A percentile compares a stretch with the other conserved stretches of the same genome.
Evolutionary conservation across 179 eudicot species (phyloP).

Genomic region (Actinidia chinensis): DNA sequence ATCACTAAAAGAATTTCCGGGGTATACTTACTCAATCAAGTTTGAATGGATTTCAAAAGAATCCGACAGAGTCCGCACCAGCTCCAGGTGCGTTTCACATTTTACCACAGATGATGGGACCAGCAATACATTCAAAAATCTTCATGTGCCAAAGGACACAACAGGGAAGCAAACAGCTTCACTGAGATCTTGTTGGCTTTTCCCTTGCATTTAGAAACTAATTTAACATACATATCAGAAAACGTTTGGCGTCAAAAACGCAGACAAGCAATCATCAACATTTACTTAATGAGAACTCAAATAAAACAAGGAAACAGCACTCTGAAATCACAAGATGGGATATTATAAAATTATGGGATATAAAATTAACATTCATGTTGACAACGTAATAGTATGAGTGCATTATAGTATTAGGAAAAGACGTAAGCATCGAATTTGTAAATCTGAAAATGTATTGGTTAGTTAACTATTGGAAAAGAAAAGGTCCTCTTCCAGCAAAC

Average conservation of each 20-base stretch:
- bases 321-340: neutral
- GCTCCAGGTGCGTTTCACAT: conserved; percentile 97
- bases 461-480: neutral
- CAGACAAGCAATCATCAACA: conserved; percentile 19
- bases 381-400: neutral
- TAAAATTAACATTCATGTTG: too few relatives aligned
- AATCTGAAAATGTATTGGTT: neutral
- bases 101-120: conserved; percentile 91
- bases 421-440: neutral
- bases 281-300: neutral
- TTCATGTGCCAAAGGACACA: conserved; percentile 71
- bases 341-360: neutral
- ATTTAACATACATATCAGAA: conserved; percentile 77
- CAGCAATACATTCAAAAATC: conserved; percentile 56
- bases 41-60: conserved; percentile 63
- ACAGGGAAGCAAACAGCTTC: conserved; percentile 84
- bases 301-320: neutral
- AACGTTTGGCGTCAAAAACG: conserved; percentile 57
- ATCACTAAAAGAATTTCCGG: conserved; percentile 73
- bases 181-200: conserved; percentile 64
- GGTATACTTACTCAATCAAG: conserved; percentile 91
- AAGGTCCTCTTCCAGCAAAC: too few relatives aligned
- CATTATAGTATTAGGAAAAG: neutral
- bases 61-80: conserved; percentile 72
- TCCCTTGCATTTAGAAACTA: conserved; percentile 79